Evolutionary conservation across 2,329 filamentous ascomycete species (phyloP), one percentile per base, ranked within the genome.

Genomic region (Trichoderma polysporum): DNA sequence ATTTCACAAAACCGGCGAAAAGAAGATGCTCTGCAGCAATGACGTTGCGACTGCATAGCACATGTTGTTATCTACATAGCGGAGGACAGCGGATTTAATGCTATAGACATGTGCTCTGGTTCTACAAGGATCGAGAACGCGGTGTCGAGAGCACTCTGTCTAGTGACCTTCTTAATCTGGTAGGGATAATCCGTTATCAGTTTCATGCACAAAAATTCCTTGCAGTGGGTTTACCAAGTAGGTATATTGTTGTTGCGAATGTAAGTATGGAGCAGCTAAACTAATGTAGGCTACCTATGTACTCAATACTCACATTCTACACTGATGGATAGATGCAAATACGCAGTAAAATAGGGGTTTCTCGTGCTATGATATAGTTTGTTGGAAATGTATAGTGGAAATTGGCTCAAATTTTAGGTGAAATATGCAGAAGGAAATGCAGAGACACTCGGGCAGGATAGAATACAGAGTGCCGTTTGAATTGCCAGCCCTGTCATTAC

Each of bases 121-220:
- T 29, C 35, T 54, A 39, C 25, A 25, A 33, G 29, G 49, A 54
- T 53, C 25, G 59, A 54, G 59, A 52, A 31, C 35, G 12, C 59
- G 49, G 33, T 45, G 59, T 17, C 59, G 7, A 39, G 33, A 31
- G 59, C 33, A 25, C 31, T 31, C n/a, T 12, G 47, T 29, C 29
- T 39, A n/a, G 25, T 41, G 25, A 63, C 59, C 59, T 63, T 63
- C 59, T 37, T 54, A 53, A 53, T 50, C 59, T 25, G 49, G 59
- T 41, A 50, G 37, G 52, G 47, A 63, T 45, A 53, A 25, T 2
- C 59, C 59, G 59, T 25, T 45, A 53, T 53, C 59, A 53, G 19
- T 22, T 31, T 61, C 33, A 62, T 62, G 59, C 47, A 53, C 59
- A 63, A 63, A 63, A 41, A 63, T 39, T 53, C 59, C 59, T 63